Evolutionary conservation across 805 yeast genomes (phyloP).

Genomic region (Pichia membranifaciens): DNA sequence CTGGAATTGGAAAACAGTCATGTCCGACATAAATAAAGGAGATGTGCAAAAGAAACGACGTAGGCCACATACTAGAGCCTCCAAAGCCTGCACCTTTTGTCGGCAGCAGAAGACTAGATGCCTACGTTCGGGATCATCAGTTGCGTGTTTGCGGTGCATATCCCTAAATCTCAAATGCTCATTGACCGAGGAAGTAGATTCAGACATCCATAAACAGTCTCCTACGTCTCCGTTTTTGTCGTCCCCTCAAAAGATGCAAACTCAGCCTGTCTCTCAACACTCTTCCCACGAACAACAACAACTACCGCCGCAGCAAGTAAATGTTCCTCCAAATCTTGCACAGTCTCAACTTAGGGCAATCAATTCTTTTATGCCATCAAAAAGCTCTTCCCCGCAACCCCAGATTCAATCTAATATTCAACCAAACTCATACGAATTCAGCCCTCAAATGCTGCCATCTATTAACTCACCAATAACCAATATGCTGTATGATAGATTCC

Average conservation of each 20-base stretch:
- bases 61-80: conserved; percentile 12
- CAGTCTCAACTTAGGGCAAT: neutral
- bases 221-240: neutral
- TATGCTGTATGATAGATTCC: neutral
- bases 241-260: neutral
- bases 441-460: neutral
- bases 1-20: too few relatives aligned
- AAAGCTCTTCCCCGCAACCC: neutral
- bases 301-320: neutral
- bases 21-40: neutral
- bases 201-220: neutral
- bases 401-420: neutral
- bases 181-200: neutral
- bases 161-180: conserved; percentile 13
- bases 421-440: neutral
- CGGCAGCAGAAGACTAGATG: conserved; percentile 16
- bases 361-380: neutral
- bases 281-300: too few relatives aligned
- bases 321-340: neutral
- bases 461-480: neutral
- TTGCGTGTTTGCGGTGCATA: conserved; percentile 12
- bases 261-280: neutral
- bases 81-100: conserved; percentile 14
- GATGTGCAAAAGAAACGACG: conserved; percentile 4
- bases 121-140: conserved; percentile 6